A percentile compares a stretch with the other conserved stretches of the same genome.
phyloP scores from a whole-genome alignment of 2,329 filamentous ascomycete genomes.

The Beauveria varroae region DNA sequence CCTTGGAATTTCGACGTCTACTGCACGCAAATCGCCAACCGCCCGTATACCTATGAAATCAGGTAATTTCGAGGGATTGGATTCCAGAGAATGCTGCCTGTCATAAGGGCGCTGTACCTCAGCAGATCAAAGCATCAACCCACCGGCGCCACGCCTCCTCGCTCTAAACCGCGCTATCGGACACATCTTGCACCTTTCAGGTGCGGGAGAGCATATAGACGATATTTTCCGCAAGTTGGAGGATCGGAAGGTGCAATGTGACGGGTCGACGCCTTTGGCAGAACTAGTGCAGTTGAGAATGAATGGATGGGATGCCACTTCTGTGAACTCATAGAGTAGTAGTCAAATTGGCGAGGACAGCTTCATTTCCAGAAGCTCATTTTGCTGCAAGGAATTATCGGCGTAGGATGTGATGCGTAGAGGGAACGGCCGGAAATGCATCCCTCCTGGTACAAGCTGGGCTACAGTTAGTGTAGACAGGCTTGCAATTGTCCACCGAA shows the following conservation, averaged over 20 bases:
- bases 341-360: background rate
- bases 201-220: constrained; percentile 25
- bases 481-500: background rate
- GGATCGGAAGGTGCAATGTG: background rate
- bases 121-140: constrained; percentile 20
- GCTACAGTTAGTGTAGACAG: background rate
- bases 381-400: background rate
- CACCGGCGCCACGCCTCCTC: constrained; percentile 25
- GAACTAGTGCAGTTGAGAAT: background rate
- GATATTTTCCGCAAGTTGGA: constrained; percentile 15
- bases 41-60: constrained; percentile 25
- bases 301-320: background rate
- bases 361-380: no score
- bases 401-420: background rate
- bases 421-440: background rate
- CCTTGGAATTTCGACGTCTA: constrained; percentile 18
- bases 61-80: constrained; percentile 11
- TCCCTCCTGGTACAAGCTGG: background rate
- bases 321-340: background rate
- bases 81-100: constrained; percentile 17
- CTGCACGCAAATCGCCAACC: constrained; percentile 13
- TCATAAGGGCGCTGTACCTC: constrained; percentile 22
- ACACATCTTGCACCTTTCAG: constrained; percentile 25
- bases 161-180: constrained; percentile 26
- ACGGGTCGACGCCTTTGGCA: background rate